phyloP scores from a whole-genome alignment of 805 yeast species.

The Jamesozyma jinghongensis region DNA sequence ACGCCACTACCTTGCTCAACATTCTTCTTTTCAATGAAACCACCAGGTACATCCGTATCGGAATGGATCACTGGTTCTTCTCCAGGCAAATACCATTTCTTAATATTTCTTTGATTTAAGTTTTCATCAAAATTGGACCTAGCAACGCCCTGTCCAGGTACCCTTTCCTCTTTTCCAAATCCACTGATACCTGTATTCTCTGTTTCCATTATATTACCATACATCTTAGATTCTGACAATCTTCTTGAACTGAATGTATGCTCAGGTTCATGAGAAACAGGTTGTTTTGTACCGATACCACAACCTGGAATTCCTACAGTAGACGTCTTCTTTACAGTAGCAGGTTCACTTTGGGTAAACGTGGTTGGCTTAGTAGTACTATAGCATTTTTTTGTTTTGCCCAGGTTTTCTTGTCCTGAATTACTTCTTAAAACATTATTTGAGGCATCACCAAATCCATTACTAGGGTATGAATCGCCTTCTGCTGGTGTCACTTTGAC shows the following conservation, averaged over 20 bases:
- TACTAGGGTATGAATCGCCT: too few species aligned
- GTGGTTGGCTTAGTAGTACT: constrained; percentile 4
- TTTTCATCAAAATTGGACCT: neutral
- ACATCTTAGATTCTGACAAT: constrained; percentile 5
- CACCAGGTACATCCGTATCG: too few species aligned
- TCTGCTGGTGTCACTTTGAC: too few species aligned
- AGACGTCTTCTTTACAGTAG: neutral
- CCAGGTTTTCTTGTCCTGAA: too few species aligned
- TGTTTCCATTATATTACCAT: neutral
- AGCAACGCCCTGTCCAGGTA: neutral
- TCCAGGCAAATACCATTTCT: neutral
- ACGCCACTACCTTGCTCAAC: too few species aligned
- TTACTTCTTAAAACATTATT: too few species aligned
- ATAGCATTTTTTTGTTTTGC: too few species aligned
- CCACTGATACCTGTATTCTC: constrained; percentile 1
- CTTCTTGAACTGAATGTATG: neutral
- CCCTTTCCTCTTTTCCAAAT: neutral
- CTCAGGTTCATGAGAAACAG: neutral
- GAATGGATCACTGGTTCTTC: too few species aligned
- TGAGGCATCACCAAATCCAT: neutral
- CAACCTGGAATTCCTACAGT: constrained; percentile 10
- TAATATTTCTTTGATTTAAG: neutral
- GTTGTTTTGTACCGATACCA: constrained; percentile 3
- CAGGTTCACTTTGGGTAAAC: neutral
- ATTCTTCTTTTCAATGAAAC: too few species aligned